Evolutionary conservation across 1,284 basidiomycete species (phyloP), one percentile per base, ranked within the genome.

Genomic region (Apiotrichum porosum): DNA sequence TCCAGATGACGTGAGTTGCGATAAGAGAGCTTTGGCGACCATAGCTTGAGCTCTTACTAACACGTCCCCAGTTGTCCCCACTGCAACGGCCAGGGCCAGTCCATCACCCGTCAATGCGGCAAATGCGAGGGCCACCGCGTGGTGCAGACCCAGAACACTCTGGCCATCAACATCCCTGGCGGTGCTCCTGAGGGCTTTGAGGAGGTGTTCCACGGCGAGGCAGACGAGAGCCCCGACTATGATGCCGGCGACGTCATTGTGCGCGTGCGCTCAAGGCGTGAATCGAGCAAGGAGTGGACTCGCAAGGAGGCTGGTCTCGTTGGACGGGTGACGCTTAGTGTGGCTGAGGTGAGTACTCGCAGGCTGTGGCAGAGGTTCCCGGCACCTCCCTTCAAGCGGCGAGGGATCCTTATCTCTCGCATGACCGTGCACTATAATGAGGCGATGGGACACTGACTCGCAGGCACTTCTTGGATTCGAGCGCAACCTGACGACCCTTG

Each of bases 101-200:
- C 83, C 39, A 87, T 95, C 63, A 81, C 79, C 18, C 64, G 80
- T 55, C 76, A 77, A 47, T 97, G 93, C 62, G 81, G 86, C 1
- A 83, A 86, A 59, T 97, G 92, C 66, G 66, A 75, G n/a, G 88
- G 88, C 2, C 73, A 81, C 41, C 91, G 93, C 65, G 84, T 92
- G 35, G 69, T 93, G 33, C 84, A 75, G n/a, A 63, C 63, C 1
- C 56, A 66, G 21, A 66, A 74, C 56, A 69, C 90, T 45, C 83
- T 97, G 59, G 82, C 83, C 18, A 85, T 87, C 37, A 82, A 86
- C 52, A 80, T 97, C 38, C 80, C 82, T n/a, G 80, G 82, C 5
- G 93, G 92, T 21, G 86, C 88, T 76, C 88, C 90, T 0, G 92
- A 97, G 67, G 90, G 88, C 0, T 84, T 87, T 63, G 88, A 97